Base-by-base conservation (phyloP, 371 early-diverging fungal species). In the Apophysomyces sp. region DNA sequence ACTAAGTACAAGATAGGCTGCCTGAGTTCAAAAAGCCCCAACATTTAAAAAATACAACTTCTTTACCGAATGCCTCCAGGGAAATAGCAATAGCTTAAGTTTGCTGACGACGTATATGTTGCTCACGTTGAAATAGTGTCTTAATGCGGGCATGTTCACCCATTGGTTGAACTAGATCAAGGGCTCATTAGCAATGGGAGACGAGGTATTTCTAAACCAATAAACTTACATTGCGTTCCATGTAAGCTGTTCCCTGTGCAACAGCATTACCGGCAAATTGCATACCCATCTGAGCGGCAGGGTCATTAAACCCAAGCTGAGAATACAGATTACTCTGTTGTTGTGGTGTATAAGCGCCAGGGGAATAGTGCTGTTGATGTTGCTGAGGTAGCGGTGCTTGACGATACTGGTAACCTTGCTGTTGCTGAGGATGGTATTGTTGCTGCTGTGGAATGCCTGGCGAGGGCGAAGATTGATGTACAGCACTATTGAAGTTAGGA, bases 71-170 rank as follows among this genome's bases (percentile, higher is more conserved):
- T 96, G 94, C 40, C 91, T 82, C 88, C 94, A 99, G 15, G 99
- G 99, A 71, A 97, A 98, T 54, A 97, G 63, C n/a, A 99, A 80
- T 30, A 95, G 69, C 26, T 82, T 76, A 5, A 98, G 74, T 77
- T 99, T 99, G 58, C 83, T 85, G 29, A 94, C 69, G 15, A 99
- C 96, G 68, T 97, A 98, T 21, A 85, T 74, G 76, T 98, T 98
- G 72, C 91, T 93, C 52, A 99, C 97, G 67, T 97, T 94, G 72
- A 98, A 99, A 78, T 98, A 99, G 61, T 90, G 91, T 77, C 94
- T 92, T 49, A 98, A 77, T 60, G 86, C 88, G 18, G 88, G 85
- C 70, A 96, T 82, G 70, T 93, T 92, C 31, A 98, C 82, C 78
- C 89, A 95, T 65, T 90, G 86, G 54, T 86, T 87, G 59, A 95